Evolutionary conservation across 2,329 filamentous ascomycete species (phyloP).

Genomic region (Chalaropsis thielavioides): DNA sequence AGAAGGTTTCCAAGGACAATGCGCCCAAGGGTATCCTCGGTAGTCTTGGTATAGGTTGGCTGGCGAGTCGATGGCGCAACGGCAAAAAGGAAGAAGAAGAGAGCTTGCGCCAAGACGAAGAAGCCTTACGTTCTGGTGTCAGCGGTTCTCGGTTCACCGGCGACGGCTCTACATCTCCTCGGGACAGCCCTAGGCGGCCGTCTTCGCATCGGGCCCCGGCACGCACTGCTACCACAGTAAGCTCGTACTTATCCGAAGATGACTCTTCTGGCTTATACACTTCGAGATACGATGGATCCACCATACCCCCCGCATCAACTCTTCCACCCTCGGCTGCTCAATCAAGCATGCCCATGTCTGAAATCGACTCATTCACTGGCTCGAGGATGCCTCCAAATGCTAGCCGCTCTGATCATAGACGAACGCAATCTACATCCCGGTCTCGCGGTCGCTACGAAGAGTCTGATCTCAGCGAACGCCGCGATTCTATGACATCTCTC

Average conservation of each 20-base stretch:
- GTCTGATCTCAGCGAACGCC: constrained; percentile 10
- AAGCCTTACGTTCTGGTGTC: constrained; percentile 44
- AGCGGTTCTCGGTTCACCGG: constrained; percentile 53
- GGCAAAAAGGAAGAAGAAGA: constrained; percentile 36
- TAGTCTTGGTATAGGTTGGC: constrained; percentile 52
- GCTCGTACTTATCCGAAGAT: constrained; percentile 11
- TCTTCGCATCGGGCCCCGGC: constrained; percentile 17
- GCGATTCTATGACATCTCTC: constrained; percentile 14
- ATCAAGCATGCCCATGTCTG: constrained; percentile 10
- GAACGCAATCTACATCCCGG: constrained; percentile 6
- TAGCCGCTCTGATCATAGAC: constrained; percentile 7
- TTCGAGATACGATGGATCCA: background rate
- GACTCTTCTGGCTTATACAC: constrained; percentile 3
- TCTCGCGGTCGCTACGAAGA: constrained; percentile 12
- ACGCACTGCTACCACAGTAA: constrained; percentile 8
- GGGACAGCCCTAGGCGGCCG: constrained; percentile 21
- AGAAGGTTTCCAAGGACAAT: constrained; percentile 19
- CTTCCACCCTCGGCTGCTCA: constrained; percentile 5
- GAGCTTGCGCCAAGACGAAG: constrained; percentile 30
- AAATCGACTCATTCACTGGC: constrained; percentile 4
- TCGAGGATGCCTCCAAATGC: constrained; percentile 13
- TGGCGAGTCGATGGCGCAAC: constrained; percentile 50
- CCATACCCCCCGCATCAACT: background rate
- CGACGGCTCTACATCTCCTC: constrained; percentile 38
- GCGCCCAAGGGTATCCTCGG: constrained; percentile 45